phyloP scores from a whole-genome alignment of 2,329 filamentous ascomycete genomes.

The Trichoderma koningiopsis region DNA sequence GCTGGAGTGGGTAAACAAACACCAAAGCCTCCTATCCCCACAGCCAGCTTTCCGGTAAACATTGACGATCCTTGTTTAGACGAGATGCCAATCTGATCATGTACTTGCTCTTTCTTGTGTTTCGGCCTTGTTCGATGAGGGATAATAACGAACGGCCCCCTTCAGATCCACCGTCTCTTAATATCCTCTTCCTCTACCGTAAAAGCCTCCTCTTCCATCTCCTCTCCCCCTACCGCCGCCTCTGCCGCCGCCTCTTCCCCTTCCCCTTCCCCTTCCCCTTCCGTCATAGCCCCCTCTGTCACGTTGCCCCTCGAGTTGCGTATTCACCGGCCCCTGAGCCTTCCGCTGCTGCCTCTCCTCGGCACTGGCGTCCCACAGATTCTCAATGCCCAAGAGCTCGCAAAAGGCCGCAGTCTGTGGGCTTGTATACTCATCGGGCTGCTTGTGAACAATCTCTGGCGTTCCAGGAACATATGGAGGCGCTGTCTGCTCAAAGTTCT shows the following conservation, averaged over 20 bases:
- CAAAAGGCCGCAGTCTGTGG: conserved; percentile 85
- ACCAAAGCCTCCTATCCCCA: conserved; percentile 11
- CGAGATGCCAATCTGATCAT: background rate
- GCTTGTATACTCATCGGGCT: conserved; percentile 81
- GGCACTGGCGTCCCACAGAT: conserved; percentile 72
- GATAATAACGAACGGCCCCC: background rate
- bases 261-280: conserved; percentile 28
- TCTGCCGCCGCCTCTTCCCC: background rate
- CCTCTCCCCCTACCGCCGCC: background rate
- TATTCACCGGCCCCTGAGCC: conserved; percentile 57
- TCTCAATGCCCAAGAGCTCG: conserved; percentile 71
- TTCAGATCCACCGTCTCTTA: background rate
- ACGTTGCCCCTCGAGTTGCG: conserved; percentile 37
- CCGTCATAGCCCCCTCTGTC: conserved; percentile 42
- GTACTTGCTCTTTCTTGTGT: background rate
- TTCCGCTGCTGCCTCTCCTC: conserved; percentile 67
- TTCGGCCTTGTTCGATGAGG: background rate
- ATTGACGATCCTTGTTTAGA: background rate
- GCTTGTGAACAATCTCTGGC: conserved; percentile 60
- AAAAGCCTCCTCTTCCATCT: background rate
- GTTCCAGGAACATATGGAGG: conserved; percentile 64
- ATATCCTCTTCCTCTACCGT: background rate
- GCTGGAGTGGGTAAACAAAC: conserved; percentile 22
- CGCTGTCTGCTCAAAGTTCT: conserved; percentile 77
- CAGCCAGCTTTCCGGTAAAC: conserved; percentile 6